Evolutionary conservation across 2,329 filamentous ascomycete species (phyloP).

Genomic region (Hypoxylon sp.): DNA sequence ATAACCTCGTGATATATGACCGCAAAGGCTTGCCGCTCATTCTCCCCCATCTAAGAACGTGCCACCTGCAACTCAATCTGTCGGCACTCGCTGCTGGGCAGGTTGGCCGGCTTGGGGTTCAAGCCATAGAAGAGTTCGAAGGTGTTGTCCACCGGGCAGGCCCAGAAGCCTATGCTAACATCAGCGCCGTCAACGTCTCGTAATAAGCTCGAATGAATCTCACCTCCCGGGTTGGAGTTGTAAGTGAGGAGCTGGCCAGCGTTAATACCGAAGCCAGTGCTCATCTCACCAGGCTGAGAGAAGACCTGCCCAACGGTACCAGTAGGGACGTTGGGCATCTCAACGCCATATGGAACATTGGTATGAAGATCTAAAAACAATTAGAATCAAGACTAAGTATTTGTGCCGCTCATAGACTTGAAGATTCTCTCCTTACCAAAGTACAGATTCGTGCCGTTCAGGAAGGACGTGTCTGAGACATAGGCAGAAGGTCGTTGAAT

Average conservation of each 20-base stretch:
- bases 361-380: slow-evolving; percentile 25
- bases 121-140: slow-evolving; percentile 46
- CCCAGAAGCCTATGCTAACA: slow-evolving; percentile 45
- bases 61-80: slow-evolving; percentile 18
- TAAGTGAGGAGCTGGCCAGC: slow-evolving; percentile 29
- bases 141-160: slow-evolving; percentile 41
- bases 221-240: slow-evolving; percentile 37
- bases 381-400: neutral
- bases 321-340: slow-evolving; percentile 34
- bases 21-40: neutral
- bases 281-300: slow-evolving; percentile 32
- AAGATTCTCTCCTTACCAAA: slow-evolving; percentile 35
- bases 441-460: slow-evolving; percentile 35
- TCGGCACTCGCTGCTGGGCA: slow-evolving; percentile 30
- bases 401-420: neutral
- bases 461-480: slow-evolving; percentile 40
- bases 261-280: slow-evolving; percentile 39
- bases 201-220: neutral
- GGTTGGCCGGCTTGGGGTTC: slow-evolving; percentile 28
- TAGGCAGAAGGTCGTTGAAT: slow-evolving; percentile 46
- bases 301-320: slow-evolving; percentile 40
- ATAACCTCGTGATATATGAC: neutral
- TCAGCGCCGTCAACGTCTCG: neutral
- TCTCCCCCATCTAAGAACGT: neutral
- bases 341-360: slow-evolving; percentile 24